Evolutionary conservation across 1,139 yeast species (phyloP).

Genomic region (Nakaseomyces glabratus): DNA sequence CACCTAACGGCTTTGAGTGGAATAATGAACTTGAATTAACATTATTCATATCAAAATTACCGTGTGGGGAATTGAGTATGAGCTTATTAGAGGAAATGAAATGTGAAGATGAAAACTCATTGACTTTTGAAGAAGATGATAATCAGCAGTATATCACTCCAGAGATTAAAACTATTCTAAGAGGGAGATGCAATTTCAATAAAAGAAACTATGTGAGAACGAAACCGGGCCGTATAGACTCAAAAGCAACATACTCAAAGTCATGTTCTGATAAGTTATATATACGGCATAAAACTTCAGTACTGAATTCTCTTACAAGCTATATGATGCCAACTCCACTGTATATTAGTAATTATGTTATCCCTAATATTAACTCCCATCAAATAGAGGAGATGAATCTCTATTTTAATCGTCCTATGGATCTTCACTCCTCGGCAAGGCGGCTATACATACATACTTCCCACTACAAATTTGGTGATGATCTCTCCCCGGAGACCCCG

Average conservation of each 20-base stretch:
- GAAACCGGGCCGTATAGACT: conserved; percentile 82
- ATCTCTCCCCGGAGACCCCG: conserved; percentile 26
- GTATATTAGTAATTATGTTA: conserved; percentile 45
- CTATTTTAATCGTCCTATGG: no score
- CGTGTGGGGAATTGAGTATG: conserved; percentile 91
- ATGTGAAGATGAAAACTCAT: conserved; percentile 19
- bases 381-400: no score
- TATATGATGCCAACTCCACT: conserved; percentile 36
- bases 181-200: conserved; percentile 63
- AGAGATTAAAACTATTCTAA: conserved; percentile 27
- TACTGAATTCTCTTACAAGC: conserved; percentile 45
- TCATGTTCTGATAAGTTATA: conserved; percentile 84
- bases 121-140: conserved; percentile 27
- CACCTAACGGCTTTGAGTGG: conserved; percentile 26
- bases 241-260: conserved; percentile 60
- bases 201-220: conserved; percentile 65
- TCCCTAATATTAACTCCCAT: conserved; percentile 40
- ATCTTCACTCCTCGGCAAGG: no score
- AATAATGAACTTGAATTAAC: conserved; percentile 38
- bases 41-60: conserved; percentile 68
- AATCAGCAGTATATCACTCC: conserved; percentile 28
- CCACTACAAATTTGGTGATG: conserved; percentile 12
- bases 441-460: conserved; percentile 14
- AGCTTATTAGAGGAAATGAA: conserved; percentile 30
- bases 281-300: conserved; percentile 52